These are phyloP conservation scores for Chrysanthemum lavandulifolium DNA, from an alignment of 129 eudicot species.

Conservation along the genomic window DNA sequence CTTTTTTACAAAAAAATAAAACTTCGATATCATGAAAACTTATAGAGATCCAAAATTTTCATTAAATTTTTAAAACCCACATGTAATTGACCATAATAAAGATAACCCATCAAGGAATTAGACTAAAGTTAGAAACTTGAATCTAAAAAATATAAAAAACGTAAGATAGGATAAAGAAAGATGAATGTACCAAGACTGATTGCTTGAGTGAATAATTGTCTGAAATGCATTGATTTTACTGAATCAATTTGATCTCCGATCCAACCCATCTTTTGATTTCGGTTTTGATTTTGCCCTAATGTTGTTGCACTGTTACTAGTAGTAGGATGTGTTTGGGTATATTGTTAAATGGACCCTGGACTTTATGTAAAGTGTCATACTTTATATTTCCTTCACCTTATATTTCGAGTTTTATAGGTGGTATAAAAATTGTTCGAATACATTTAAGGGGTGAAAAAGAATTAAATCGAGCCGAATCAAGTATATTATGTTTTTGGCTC, in stretches of 20 bases:
- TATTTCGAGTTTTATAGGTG: no score
- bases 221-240: conserved; percentile 62
- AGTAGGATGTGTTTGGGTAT: not conserved
- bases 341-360: no score
- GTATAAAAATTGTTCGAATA: no score
- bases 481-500: no score
- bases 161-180: not conserved
- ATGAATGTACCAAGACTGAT: conserved; percentile 59
- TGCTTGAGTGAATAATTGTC: conserved; percentile 70
- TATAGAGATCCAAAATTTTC: conserved; percentile 13
- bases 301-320: no score
- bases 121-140: not conserved
- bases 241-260: conserved; percentile 77
- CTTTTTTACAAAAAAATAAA: not conserved
- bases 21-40: not conserved
- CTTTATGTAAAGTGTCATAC: no score
- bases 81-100: not conserved
- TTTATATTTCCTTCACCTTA: no score
- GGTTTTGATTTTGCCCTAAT: conserved; percentile 20
- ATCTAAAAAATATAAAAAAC: not conserved
- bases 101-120: not conserved
- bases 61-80: not conserved
- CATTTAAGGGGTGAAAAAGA: no score
- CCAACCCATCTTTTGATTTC: conserved; percentile 53
- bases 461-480: no score